phyloP scores from a whole-genome alignment of 2,329 filamentous ascomycete genomes.

The Pseudocercospora macadamiae region DNA sequence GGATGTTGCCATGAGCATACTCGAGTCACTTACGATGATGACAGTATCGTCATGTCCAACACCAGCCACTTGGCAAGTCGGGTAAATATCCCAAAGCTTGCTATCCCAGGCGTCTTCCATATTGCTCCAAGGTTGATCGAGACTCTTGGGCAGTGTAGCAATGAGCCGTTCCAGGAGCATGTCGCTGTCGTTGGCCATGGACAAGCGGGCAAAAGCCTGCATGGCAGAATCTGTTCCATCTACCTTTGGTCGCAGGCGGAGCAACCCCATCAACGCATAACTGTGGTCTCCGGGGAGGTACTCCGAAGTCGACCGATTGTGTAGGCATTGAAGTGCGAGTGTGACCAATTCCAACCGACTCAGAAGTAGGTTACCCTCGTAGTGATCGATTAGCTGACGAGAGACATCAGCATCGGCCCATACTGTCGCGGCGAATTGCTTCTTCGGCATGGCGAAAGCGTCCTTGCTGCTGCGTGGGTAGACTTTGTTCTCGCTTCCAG shows the following conservation, averaged over 20 bases:
- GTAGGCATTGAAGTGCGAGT: conserved; percentile 46
- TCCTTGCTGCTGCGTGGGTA: conserved; percentile 36
- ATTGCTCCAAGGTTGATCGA: conserved; percentile 44
- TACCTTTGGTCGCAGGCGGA: conserved; percentile 45
- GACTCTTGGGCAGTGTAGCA: conserved; percentile 44
- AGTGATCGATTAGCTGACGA: conserved; percentile 51
- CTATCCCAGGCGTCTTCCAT: conserved; percentile 47
- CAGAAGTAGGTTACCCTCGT: conserved; percentile 47
- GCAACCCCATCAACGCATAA: conserved; percentile 53
- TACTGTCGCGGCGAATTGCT: conserved; percentile 45
- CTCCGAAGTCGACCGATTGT: conserved; percentile 42
- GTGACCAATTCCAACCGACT: conserved; percentile 47
- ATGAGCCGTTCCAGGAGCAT: conserved; percentile 51
- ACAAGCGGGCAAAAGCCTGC: conserved; percentile 53
- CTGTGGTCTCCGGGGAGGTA: conserved; percentile 46
- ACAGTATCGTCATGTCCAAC: conserved; percentile 48
- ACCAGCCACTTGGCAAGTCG: conserved; percentile 46
- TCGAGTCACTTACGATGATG: conserved; percentile 39
- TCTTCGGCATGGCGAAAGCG: conserved; percentile 40
- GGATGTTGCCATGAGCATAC: too few species aligned
- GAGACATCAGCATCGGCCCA: conserved; percentile 47
- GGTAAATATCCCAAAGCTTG: conserved; percentile 52
- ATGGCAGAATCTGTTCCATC: conserved; percentile 47
- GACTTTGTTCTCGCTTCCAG: conserved; percentile 37
- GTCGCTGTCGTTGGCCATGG: conserved; percentile 51